Base-by-base conservation (phyloP, 75 land plant genomes). In the Pinus taeda region DNA sequence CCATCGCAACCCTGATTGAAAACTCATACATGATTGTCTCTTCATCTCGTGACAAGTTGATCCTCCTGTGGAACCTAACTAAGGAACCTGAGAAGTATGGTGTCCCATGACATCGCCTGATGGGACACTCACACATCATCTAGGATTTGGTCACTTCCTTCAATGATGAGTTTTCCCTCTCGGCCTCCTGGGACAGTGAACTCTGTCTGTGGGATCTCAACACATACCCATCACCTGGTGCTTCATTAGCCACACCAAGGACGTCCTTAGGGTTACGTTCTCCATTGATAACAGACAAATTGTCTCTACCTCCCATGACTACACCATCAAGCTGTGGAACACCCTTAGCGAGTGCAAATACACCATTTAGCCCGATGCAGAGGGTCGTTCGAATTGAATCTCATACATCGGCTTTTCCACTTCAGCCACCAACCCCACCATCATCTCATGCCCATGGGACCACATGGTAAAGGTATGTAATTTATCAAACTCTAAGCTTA, bases 341-440 rank as follows among this genome's bases (percentile, higher is more conserved):
- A 92, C 95, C 12, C 90, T 92, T 22, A 93, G 95, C 3, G 93
- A 92, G 81, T 92, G 95, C 85, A 92, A 90, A 80, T 90, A 88
- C 76, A 90, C 93, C 4, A 92, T 90, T 76, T 87, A 86, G 77
- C 79, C 57, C 22, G 85, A 78, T 15, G 84, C 78, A 11, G 87
- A 85, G 22, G 82, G 81, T 6, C 87, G 83, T 37, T 79, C 75
- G 11, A 81, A 80, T 9, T 84, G 87, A 82, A 82, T 85, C 30
- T 74, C 77, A 71, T 85, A 87, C 58, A 86, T 85, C 20, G 65
- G 82, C 22, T 85, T 85, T 75, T 79, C 82, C 4, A 86, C 87
- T 12, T 74, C 66, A 5, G 84, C 86, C 21, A 73, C 82, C 0
- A 85, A 81, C 9, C 89, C 88, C 29, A 79, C 83, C 14, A 85